Evolutionary conservation across 768 basidiomycete species (phyloP).

Genomic region (Baorangia bicolor): DNA sequence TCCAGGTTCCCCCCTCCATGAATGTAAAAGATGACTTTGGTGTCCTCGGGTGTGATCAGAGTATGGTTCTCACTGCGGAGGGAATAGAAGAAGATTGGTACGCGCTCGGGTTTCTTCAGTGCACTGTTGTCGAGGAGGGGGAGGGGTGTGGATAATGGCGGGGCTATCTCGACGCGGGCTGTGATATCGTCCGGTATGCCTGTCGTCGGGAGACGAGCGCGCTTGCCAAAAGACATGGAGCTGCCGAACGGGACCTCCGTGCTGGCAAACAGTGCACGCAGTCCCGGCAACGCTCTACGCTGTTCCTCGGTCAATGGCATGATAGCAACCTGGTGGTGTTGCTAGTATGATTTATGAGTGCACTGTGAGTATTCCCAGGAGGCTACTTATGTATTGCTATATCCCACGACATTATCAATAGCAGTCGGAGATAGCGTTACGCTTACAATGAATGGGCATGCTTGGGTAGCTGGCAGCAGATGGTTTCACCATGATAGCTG

Average conservation of each 20-base stretch:
- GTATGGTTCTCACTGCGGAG: background rate
- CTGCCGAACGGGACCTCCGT: background rate
- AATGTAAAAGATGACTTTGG: constrained; percentile 12
- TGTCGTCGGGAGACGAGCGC: background rate
- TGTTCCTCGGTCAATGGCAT: constrained; percentile 10
- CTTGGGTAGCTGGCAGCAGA: no score
- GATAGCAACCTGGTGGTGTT: background rate
- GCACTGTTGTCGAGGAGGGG: background rate
- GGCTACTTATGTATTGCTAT: background rate
- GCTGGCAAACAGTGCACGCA: background rate
- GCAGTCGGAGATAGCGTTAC: background rate
- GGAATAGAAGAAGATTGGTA: constrained; percentile 12
- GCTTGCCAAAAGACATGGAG: background rate
- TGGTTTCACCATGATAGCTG: no score
- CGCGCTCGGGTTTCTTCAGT: constrained; percentile 1
- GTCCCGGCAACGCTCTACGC: background rate
- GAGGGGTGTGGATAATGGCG: background rate
- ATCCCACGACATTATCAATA: background rate
- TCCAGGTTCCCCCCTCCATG: constrained; percentile 12
- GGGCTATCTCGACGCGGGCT: constrained; percentile 4
- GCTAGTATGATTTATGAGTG: background rate
- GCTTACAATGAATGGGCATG: no score
- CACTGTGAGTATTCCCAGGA: background rate
- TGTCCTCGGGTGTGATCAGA: background rate
- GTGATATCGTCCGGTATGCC: background rate